Evolutionary conservation across 768 basidiomycete genomes (phyloP), one percentile per base, ranked within the genome.

Genomic region (Rhodotorula paludigena): DNA sequence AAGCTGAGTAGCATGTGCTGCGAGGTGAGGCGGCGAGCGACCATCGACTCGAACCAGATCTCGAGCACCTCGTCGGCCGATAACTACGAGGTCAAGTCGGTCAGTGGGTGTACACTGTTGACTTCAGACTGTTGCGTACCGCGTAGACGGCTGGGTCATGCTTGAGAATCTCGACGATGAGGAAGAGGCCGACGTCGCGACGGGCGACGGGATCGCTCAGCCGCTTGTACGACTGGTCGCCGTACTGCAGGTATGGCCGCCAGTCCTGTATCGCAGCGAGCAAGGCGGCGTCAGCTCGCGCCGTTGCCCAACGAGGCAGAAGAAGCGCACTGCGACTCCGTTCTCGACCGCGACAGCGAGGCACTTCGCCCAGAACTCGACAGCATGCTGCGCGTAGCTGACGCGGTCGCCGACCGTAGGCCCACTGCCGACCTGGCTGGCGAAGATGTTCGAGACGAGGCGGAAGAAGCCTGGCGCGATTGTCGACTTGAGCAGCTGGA

Each of bases 361-460:
- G 71, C 87, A 89, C 9, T 85, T 84, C 12, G 88, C 80, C 88
- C 89, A 92, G 72, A 86, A 87, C 61, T 85, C 83, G 39, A 89
- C 81, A 81, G 89, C 84, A 35, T 77, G 75, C 72, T 85, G 84
- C 35, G 85, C 81, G 57, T 83, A 82, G 20, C 39, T 55, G 21
- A 39, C 25, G 28, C 69, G 64, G 55, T 72, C 72, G 30, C 33
- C 41, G 20, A 68, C 18, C 2, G 55, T 61, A 15, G 54, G 57
- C 0, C 60, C 64, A 30, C 15, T 72, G 54, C 56, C 76, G 72
- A 62, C 70, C 63, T 56, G 76, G 16, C 56, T 64, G 60, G 60
- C 59, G 55, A 75, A 85, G 77, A 78, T 81, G 77, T 78, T 81
- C 77, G 78, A 84, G 18, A 87, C 78, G 32, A 86, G 80, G 10